Conservation (phyloP, 768 basidiomycete genomes). For the Hirschioporus abietinus region DNA sequence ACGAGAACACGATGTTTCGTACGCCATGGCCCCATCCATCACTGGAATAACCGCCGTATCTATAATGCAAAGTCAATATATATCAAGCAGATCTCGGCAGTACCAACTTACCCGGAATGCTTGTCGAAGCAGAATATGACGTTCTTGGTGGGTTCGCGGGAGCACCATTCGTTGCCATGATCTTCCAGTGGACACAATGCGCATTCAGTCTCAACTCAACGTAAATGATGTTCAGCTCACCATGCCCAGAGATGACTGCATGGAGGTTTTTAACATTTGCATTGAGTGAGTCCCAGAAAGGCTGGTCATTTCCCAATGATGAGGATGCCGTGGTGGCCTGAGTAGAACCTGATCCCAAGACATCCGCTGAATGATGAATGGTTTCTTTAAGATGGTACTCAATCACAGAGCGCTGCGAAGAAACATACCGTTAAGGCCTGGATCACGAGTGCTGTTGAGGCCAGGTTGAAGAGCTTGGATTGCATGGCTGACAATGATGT, state of each 20-base stretch:
- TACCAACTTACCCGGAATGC: conserved; percentile 54
- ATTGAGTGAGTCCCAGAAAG: conserved; percentile 61
- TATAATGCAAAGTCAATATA: conserved; percentile 17
- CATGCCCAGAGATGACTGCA: conserved; percentile 67
- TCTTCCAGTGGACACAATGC: conserved; percentile 31
- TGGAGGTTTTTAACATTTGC: conserved; percentile 57
- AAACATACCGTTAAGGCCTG: conserved; percentile 36
- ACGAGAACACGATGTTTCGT: conserved; percentile 55
- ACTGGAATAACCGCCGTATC: conserved; percentile 60
- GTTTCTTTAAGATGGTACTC: neutral
- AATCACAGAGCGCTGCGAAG: neutral
- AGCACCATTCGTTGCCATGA: conserved; percentile 80
- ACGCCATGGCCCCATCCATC: conserved; percentile 60
- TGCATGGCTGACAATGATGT: conserved; percentile 18
- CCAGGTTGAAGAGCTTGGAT: conserved; percentile 31
- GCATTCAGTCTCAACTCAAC: neutral
- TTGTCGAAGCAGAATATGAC: conserved; percentile 75
- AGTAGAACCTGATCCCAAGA: conserved; percentile 48
- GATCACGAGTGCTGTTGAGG: conserved; percentile 35
- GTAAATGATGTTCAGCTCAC: conserved; percentile 27
- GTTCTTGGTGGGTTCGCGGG: conserved; percentile 53
- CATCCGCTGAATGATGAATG: conserved; percentile 38
- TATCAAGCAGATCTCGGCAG: no score
- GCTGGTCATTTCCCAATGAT: conserved; percentile 41
- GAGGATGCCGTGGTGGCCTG: conserved; percentile 43